phyloP scores from a whole-genome alignment of 192 early-diverging fungal species.

The Rhizoclosmatium globosum region DNA sequence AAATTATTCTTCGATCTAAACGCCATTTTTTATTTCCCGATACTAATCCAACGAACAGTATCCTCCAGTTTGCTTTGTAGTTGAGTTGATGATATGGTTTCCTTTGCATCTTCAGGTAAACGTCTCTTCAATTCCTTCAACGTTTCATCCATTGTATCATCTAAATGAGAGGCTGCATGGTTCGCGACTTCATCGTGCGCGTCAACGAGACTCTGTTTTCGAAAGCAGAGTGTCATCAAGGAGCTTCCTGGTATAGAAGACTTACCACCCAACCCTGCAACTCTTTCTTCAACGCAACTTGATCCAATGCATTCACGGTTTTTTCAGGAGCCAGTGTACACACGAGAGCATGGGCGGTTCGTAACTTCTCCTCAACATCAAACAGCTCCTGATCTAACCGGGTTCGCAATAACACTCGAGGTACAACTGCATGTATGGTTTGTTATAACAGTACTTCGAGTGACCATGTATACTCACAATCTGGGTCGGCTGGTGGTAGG shows the following conservation, averaged over 20 bases:
- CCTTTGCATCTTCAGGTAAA: not conserved
- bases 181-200: slow-evolving; percentile 23
- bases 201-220: slow-evolving; percentile 3
- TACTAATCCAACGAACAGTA: slow-evolving; percentile 14
- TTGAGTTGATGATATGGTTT: not conserved
- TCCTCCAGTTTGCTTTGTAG: slow-evolving; percentile 12
- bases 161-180: slow-evolving; percentile 18
- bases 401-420: slow-evolving; percentile 19
- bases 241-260: not conserved
- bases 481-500: slow-evolving; percentile 1
- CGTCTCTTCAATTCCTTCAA: not conserved
- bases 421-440: not conserved
- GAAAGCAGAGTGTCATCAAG: not conserved
- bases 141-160: slow-evolving; percentile 1
- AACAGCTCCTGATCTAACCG: slow-evolving; percentile 23
- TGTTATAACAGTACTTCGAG: not conserved
- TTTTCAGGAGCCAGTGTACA: not conserved
- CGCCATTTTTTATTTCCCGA: slow-evolving; percentile 7
- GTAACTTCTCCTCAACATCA: not conserved
- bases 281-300: slow-evolving; percentile 7
- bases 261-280: slow-evolving; percentile 20
- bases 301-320: slow-evolving; percentile 7
- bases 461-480: not conserved
- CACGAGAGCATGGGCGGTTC: not conserved
- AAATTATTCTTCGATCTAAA: not conserved